phyloP scores from a whole-genome alignment of 495 filamentous ascomycete genomes.

The Neurospora tetraspora region DNA sequence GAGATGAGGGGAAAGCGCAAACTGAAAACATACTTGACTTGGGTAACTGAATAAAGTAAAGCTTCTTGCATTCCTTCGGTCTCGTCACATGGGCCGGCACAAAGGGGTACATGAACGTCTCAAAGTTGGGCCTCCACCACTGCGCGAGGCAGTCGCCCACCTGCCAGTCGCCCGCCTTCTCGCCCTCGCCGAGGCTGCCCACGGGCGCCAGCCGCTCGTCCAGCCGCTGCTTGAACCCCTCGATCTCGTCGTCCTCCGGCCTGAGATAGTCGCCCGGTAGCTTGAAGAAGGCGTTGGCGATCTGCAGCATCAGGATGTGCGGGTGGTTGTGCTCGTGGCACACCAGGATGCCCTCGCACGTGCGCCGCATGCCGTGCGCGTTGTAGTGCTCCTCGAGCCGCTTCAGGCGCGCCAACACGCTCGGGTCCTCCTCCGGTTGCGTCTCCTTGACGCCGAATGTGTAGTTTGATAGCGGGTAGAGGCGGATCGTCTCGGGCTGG shows the following conservation, averaged over 20 bases:
- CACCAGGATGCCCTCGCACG: conserved; percentile 91
- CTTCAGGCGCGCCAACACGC: conserved; percentile 82
- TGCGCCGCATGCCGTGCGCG: conserved; percentile 87
- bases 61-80: conserved; percentile 98
- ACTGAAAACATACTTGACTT: conserved; percentile 60
- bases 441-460: conserved; percentile 97
- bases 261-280: conserved; percentile 94
- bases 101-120: conserved; percentile 99
- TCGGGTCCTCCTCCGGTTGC: conserved; percentile 95
- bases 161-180: conserved; percentile 86
- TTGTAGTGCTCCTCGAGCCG: conserved; percentile 91
- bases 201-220: conserved; percentile 90
- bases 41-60: conserved; percentile 92
- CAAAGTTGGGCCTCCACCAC: conserved; percentile 98
- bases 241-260: conserved; percentile 79
- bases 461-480: conserved; percentile 96
- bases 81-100: conserved; percentile 89
- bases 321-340: conserved; percentile 99
- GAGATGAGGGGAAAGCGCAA: too few relatives aligned
- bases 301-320: conserved; percentile 96
- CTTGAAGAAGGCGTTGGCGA: conserved; percentile 99
- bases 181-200: conserved; percentile 74
- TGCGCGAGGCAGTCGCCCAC: conserved; percentile 90
- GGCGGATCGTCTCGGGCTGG: conserved; percentile 81
- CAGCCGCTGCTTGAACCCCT: conserved; percentile 83